Evolutionary conservation across 805 yeast species (phyloP).

Genomic region (Tanozyma kutaoensis): DNA sequence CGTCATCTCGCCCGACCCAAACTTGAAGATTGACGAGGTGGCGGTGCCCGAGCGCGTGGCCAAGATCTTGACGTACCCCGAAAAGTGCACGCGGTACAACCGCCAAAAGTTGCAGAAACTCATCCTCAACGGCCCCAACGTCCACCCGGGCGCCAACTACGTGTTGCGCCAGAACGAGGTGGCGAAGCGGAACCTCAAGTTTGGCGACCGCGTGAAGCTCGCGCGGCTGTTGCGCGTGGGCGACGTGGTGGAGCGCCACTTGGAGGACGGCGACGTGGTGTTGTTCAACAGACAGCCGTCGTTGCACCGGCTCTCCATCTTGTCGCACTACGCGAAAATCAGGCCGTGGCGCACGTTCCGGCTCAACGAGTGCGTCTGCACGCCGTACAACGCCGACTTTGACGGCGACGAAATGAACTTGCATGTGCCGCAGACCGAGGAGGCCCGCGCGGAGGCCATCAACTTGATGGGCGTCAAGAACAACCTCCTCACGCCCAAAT

Average conservation of each 20-base stretch:
- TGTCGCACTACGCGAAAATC: slow-evolving; percentile 91
- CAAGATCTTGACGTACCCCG: slow-evolving; percentile 91
- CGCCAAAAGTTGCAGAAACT: slow-evolving; percentile 61
- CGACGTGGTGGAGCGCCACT: slow-evolving; percentile 90
- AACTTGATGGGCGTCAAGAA: slow-evolving; percentile 96
- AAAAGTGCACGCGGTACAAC: slow-evolving; percentile 83
- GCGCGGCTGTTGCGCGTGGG: slow-evolving; percentile 74
- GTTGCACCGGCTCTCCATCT: slow-evolving; percentile 82
- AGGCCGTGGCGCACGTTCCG: slow-evolving; percentile 98
- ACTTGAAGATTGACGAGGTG: slow-evolving; percentile 86
- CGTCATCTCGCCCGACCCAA: slow-evolving; percentile 98
- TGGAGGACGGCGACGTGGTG: slow-evolving; percentile 95
- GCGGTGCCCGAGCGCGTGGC: slow-evolving; percentile 98
- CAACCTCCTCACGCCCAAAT: slow-evolving; percentile 87
- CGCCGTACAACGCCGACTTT: slow-evolving; percentile 98
- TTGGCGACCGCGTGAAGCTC: slow-evolving; percentile 69
- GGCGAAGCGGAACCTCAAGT: slow-evolving; percentile 77
- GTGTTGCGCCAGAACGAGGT: slow-evolving; percentile 70
- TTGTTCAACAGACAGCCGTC: slow-evolving; percentile 97
- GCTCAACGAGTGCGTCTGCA: slow-evolving; percentile 96
- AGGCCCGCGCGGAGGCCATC: slow-evolving; percentile 98
- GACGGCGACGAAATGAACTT: slow-evolving; percentile 99
- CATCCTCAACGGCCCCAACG: slow-evolving; percentile 72
- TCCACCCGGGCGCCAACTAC: slow-evolving; percentile 96
- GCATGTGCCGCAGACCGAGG: slow-evolving; percentile 98